Evolutionary conservation across 495 filamentous ascomycete genomes (phyloP), one percentile per base, ranked within the genome.

Genomic region (Podospora sp.): DNA sequence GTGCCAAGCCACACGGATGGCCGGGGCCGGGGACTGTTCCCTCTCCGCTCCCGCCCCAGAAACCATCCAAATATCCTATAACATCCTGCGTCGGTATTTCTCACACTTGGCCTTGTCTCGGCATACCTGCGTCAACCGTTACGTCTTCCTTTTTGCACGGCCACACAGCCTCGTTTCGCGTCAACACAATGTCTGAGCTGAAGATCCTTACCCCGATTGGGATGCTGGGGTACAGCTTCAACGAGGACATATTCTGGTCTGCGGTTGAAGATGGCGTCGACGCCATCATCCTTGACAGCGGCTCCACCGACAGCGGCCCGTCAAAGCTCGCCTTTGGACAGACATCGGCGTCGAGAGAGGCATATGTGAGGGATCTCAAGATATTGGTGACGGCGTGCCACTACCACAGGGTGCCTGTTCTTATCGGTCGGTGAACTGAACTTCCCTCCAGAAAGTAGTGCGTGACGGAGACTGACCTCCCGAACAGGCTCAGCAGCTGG

Each of bases 251-350:
- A 55, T 73, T 70, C 11, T 70, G 72, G 20, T 59, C 50, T 0
- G 74, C 73, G 0, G 66, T 78, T 22, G 67, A 71, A 20, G 75
- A 70, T n/a, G 67, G 68, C 2, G 51, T 71, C 5, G 77, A 78
- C 1, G 83, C 82, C 16, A 76, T 86, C 40, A 83, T 86, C 20
- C 65, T 83, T 9, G 83, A 86, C 67, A 77, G 76, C 50, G 83
- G 83, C 1, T 84, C 81, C 2, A 86, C 82, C 0, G 83, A 86
- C 65, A 71, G 74, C 22, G 83, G 83, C 1, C 83, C 83, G 0
- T 73, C 71, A 7, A 81, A 80, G 65, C 76, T 86, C 1, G 83
- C 76, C 9, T 63, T 82, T n/a, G 76, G 76, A 3, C 65, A 61
- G 14, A 77, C 77, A 68, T 79, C 78, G 2, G 64, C 50, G 1